Conservation (phyloP, 768 basidiomycete genomes). For the Phaeotremella fagi region DNA sequence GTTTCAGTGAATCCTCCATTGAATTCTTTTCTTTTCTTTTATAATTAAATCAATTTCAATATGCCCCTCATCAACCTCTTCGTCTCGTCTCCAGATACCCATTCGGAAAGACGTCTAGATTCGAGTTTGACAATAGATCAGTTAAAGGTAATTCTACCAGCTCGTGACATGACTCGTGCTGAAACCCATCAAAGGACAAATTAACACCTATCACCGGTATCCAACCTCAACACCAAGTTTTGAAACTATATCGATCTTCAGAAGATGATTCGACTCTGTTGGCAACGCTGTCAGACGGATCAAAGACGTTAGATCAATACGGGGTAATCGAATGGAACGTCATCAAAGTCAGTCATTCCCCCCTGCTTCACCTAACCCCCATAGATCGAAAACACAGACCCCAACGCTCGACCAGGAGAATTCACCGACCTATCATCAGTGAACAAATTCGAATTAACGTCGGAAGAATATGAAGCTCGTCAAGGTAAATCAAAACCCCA, state of each 20-base stretch:
- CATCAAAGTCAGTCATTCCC: constrained; percentile 59
- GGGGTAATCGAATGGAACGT: constrained; percentile 71
- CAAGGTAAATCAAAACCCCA: constrained; percentile 55
- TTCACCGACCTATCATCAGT: constrained; percentile 78
- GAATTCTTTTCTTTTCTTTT: no score
- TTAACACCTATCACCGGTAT: constrained; percentile 91
- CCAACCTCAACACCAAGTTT: constrained; percentile 63
- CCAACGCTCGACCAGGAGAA: constrained; percentile 70
- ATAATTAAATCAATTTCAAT: no score
- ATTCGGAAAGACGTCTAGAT: constrained; percentile 80
- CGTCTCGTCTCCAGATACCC: constrained; percentile 80
- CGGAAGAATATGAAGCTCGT: constrained; percentile 73
- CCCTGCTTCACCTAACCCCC: background rate
- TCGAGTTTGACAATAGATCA: constrained; percentile 66
- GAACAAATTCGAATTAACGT: constrained; percentile 84
- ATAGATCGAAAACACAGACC: constrained; percentile 72
- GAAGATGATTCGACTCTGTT: constrained; percentile 53
- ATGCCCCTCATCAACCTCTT: constrained; percentile 58
- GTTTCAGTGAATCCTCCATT: no score
- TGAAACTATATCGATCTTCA: constrained; percentile 62
- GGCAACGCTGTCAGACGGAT: constrained; percentile 62
- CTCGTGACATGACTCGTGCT: constrained; percentile 19
- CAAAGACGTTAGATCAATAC: constrained; percentile 67
- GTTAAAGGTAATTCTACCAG: constrained; percentile 62
- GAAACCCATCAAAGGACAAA: constrained; percentile 56